Evolutionary conservation across 1,284 basidiomycete genomes (phyloP), one percentile per base, ranked within the genome.

Genomic region (Cryptococcus wingfieldii): DNA sequence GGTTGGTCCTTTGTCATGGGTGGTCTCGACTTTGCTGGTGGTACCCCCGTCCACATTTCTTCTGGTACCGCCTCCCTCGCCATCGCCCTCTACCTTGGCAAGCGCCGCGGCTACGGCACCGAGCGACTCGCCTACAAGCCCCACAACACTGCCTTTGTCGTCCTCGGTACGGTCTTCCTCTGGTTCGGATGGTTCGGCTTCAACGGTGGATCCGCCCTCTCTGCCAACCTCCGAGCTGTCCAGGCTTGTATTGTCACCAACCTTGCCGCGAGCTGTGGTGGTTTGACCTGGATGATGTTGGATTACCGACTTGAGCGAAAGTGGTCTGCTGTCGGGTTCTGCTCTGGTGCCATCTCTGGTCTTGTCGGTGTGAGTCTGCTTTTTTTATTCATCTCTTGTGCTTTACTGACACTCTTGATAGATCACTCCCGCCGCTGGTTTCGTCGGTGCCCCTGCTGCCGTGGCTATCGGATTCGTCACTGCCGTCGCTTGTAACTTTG

Each of bases 111-210:
- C 3, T 98, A 94, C 72, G 94, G 94, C 28, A 95, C 93, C 3
- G 88, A 92, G 69, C 84, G 88, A 37, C 83, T 93, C 38, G 89
- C 90, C 2, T 89, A 92, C 84, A 90, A 93, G 80, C 86, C 89
- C 6, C 72, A 74, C 66, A 69, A 69, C 65, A 69, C 67, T 38
- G 85, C 86, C 44, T 91, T 94, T 75, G 89, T 98, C 64, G 81
- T 97, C 52, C 80, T 98, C 54, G 94, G 94, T 51, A 98, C 95
- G 0, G 84, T 86, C 13, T 85, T 98, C 78, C 88, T 98, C 56
- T 98, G 93, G 94, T 93, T 96, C 69, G 94, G 93, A n/a, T 97
- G 94, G 94, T 92, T 94, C 70, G 93, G 88, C 19, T 90, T 89
- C 81, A 94, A 94, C 78, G 91, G 91, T 43, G 89, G 89, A 39